A percentile compares a stretch with the other conserved stretches of the same genome.
phyloP scores from a whole-genome alignment of 352 stramenopile genomes.

The Phytophthora melonis region DNA sequence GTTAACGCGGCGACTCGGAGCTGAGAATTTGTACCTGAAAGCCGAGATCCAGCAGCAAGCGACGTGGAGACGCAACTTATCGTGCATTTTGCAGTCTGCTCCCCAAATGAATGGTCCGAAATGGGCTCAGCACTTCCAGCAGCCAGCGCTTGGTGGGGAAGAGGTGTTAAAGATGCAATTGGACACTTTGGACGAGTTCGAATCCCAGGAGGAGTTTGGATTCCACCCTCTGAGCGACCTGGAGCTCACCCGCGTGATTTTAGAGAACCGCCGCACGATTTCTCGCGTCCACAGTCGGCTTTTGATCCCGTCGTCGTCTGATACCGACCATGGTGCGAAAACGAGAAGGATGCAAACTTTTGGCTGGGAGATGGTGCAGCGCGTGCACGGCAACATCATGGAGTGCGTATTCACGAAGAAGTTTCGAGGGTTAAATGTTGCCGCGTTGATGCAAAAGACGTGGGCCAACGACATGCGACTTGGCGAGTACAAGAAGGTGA shows the following conservation, averaged over 20 bases:
- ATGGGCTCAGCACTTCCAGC: slow-evolving; percentile 31
- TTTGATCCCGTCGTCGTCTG: slow-evolving; percentile 28
- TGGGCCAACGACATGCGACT: slow-evolving; percentile 56
- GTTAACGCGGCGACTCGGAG: slow-evolving; percentile 39
- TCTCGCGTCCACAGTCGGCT: slow-evolving; percentile 33
- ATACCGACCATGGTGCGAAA: slow-evolving; percentile 25
- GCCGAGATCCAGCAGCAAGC: slow-evolving; percentile 46
- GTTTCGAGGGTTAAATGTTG: slow-evolving; percentile 40
- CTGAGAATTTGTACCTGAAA: slow-evolving; percentile 56
- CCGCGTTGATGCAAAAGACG: slow-evolving; percentile 45
- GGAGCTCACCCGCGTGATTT: slow-evolving; percentile 41
- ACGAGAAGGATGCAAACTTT: slow-evolving; percentile 34
- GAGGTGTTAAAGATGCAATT: slow-evolving; percentile 26
- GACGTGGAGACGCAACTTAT: slow-evolving; percentile 44
- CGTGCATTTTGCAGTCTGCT: slow-evolving; percentile 38
- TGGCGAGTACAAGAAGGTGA: slow-evolving; percentile 48
- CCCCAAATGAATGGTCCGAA: slow-evolving; percentile 21
- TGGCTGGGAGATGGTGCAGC: slow-evolving; percentile 51
- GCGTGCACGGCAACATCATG: slow-evolving; percentile 42
- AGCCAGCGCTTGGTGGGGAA: slow-evolving; percentile 17
- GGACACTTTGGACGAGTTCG: slow-evolving; percentile 29
- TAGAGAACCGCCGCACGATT: slow-evolving; percentile 41
- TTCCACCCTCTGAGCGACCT: slow-evolving; percentile 43
- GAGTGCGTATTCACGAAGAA: slow-evolving; percentile 53
- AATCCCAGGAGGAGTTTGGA: slow-evolving; percentile 41